Conservation (phyloP, 1,284 basidiomycete species). For the Ceratobasidium papillatum region DNA sequence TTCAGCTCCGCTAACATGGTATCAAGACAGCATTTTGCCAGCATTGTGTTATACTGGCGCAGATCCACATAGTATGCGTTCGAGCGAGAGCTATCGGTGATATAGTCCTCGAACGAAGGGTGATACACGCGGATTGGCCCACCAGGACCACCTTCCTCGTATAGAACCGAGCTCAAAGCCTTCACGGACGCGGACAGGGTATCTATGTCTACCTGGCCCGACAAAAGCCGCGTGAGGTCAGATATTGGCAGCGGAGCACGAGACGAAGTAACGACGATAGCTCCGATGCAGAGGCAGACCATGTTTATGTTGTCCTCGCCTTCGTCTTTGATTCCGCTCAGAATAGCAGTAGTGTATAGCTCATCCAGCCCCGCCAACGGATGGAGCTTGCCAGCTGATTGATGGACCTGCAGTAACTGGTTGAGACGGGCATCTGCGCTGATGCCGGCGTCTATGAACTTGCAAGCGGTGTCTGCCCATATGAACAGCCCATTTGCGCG, state of each 20-base stretch:
- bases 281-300: neutral
- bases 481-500: conserved; percentile 36
- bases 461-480: conserved; percentile 18
- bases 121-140: conserved; percentile 34
- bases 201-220: neutral
- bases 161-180: conserved; percentile 13
- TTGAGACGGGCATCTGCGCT: neutral
- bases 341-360: neutral
- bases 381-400: neutral
- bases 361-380: neutral
- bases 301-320: neutral
- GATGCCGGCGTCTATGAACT: too few relatives aligned
- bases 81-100: conserved; percentile 5
- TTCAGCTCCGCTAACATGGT: neutral
- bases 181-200: neutral
- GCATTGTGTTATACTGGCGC: neutral
- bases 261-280: neutral
- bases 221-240: neutral
- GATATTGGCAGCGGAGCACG: neutral
- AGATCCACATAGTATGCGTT: neutral
- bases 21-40: conserved; percentile 1
- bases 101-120: conserved; percentile 27
- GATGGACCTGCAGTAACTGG: neutral
- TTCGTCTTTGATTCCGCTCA: neutral
- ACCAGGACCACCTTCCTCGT: neutral